Conservation (phyloP, 768 basidiomycete species). For the Multifurca ochricompacta region DNA sequence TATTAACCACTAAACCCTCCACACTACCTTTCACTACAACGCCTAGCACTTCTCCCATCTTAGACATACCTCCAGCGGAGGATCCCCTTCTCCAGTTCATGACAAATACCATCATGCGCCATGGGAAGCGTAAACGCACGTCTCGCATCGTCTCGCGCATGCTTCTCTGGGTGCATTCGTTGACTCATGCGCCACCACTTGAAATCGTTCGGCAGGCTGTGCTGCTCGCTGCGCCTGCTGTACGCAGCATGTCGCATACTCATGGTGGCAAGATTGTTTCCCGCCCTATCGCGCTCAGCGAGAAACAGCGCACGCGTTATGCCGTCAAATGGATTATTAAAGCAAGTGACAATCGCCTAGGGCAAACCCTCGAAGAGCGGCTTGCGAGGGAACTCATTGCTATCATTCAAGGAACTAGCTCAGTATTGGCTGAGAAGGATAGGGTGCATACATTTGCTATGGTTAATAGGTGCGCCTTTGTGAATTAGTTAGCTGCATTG, state of each 20-base stretch:
- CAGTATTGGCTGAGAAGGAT: constrained; percentile 52
- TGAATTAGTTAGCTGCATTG: not conserved
- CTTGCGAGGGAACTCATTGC: constrained; percentile 73
- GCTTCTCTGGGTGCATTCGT: constrained; percentile 62
- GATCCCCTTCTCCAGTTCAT: constrained; percentile 70
- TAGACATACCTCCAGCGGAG: constrained; percentile 60
- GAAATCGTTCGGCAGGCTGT: constrained; percentile 75
- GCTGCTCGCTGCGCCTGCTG: constrained; percentile 57
- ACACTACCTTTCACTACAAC: not conserved
- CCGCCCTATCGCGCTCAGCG: constrained; percentile 65
- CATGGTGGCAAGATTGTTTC: constrained; percentile 56
- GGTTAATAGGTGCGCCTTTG: constrained; percentile 59
- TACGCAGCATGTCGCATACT: constrained; percentile 51
- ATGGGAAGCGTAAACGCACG: constrained; percentile 61
- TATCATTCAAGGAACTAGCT: constrained; percentile 54
- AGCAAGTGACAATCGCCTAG: constrained; percentile 48
- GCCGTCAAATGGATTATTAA: constrained; percentile 69
- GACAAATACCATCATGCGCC: constrained; percentile 48
- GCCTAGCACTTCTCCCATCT: constrained; percentile 7
- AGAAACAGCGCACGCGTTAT: constrained; percentile 67
- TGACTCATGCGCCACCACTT: constrained; percentile 71
- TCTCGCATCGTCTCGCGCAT: constrained; percentile 48
- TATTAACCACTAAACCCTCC: not conserved
- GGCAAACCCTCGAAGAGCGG: constrained; percentile 55
- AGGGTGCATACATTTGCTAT: constrained; percentile 62